Base-by-base conservation (phyloP, 805 yeast genomes). In the Lachancea mirantina region DNA sequence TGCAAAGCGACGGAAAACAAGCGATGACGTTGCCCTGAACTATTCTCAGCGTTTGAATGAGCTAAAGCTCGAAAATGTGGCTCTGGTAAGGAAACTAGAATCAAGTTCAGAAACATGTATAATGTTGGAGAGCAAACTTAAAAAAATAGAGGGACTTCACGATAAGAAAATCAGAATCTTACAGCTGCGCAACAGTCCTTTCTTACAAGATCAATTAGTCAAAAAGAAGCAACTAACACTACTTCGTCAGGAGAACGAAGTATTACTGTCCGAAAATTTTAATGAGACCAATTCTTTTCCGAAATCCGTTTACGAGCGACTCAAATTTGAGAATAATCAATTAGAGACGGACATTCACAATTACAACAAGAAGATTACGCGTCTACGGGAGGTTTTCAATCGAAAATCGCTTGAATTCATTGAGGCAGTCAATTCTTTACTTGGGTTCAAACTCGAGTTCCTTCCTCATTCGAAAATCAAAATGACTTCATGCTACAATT, bases 381-480 rank as follows among this genome's bases (percentile, higher is more conserved):
- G 94, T 23, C 50, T 69, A 13, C 70, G 64, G 41, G 74, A 77
- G 41, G 68, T 72, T 5, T 84, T 74, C 50, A 58, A 74, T 11
- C 68, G 70, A 31, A 81, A 82, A 50, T 76, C 89, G n/a, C 57
- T 67, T 19, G 88, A 83, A 47, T 78, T 83, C 32, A 62, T 84
- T 22, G 74, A 77, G 19, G 72, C 79, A 1, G 75, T 84, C 0
- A 72, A 76, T 34, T 65, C 77, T 4, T 65, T 80, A 18, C 65
- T 87, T 32, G 95, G 95, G 0, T 84, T 74, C 54, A 69, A 72
- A 28, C 59, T 85, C 15, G 94, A 83, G 49, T 78, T 84, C 42
- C 55, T 76, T 50, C 63, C 67, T 43, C 62, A 75, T 61, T 56
- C 70, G 52, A 61, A 73, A 62, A 63, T 79, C 46, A 64, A 80